Percentiles rank a stretch among this genome's conserved stretches.
Evolutionary conservation across 176 grass and related monocot genomes (phyloP).

Genomic region (Juncus inflexus): DNA sequence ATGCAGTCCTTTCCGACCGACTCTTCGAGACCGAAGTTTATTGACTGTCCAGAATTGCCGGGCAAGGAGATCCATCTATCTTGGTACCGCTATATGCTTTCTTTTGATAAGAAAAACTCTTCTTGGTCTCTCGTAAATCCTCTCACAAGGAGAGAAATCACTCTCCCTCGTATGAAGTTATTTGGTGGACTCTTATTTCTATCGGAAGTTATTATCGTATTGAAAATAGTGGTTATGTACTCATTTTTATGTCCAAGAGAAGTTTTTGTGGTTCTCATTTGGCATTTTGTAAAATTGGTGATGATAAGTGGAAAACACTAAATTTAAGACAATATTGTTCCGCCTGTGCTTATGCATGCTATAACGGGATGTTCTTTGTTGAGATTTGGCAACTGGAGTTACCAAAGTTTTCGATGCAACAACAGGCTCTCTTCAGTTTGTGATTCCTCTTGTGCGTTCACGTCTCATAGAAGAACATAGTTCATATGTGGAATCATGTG

Average conservation of each 20-base stretch:
- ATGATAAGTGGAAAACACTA: constrained; percentile 8
- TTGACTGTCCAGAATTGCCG: background rate
- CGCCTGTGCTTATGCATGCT: background rate
- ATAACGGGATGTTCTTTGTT: constrained; percentile 14
- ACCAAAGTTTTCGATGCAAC: constrained; percentile 2
- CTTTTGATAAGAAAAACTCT: background rate
- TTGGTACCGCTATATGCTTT: background rate
- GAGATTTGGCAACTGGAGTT: background rate
- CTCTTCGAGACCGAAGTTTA: no score
- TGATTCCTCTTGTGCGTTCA: background rate
- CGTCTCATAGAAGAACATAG: background rate
- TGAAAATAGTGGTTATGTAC: background rate
- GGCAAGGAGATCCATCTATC: background rate
- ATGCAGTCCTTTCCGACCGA: no score
- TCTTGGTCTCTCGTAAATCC: constrained; percentile 3
- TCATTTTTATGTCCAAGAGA: background rate
- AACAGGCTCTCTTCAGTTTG: background rate
- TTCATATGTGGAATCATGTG: constrained; percentile 23
- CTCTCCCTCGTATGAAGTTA: background rate
- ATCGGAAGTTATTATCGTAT: background rate
- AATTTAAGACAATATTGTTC: background rate
- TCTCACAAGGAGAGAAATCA: constrained; percentile 14
- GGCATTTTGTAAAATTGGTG: constrained; percentile 9
- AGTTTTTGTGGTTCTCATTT: background rate
- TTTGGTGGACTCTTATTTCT: background rate